phyloP scores from a whole-genome alignment of 495 filamentous ascomycete species.

The Aspergillus ostianus region DNA sequence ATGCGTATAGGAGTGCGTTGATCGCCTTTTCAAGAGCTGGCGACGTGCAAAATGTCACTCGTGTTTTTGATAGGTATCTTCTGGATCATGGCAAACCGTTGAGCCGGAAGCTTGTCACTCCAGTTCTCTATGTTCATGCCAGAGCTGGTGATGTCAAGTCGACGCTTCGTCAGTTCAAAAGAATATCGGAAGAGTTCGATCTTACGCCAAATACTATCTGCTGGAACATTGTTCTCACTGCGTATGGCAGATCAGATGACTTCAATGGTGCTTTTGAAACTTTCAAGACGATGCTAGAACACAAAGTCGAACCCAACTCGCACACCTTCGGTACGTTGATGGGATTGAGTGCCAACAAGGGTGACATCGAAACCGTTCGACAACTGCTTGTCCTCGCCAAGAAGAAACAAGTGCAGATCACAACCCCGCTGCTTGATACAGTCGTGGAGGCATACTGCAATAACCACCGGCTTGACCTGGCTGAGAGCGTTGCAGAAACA shows the following conservation, averaged over 20 bases:
- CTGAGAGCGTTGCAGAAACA: conserved; percentile 58
- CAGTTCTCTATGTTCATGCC: conserved; percentile 65
- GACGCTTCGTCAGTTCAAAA: conserved; percentile 57
- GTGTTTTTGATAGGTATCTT: conserved; percentile 34
- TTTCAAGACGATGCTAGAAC: conserved; percentile 55
- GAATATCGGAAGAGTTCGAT: conserved; percentile 51
- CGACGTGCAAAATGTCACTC: conserved; percentile 28
- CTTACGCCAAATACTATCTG: conserved; percentile 51
- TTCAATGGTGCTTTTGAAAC: conserved; percentile 57
- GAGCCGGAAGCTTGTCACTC: conserved; percentile 35
- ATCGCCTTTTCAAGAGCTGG: conserved; percentile 31
- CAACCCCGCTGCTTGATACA: conserved; percentile 56
- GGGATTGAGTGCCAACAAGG: conserved; percentile 64
- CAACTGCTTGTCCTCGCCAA: conserved; percentile 59
- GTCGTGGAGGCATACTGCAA: conserved; percentile 69
- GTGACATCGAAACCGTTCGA: conserved; percentile 68
- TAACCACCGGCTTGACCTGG: conserved; percentile 56
- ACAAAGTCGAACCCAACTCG: conserved; percentile 46
- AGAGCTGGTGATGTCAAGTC: conserved; percentile 57
- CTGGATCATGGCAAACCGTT: conserved; percentile 36
- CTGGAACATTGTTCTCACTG: conserved; percentile 79
- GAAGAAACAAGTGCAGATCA: conserved; percentile 37
- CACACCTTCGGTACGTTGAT: conserved; percentile 72
- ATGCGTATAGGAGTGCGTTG: conserved; percentile 34
- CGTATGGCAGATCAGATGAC: conserved; percentile 63